A percentile compares a stretch with the other conserved stretches of the same genome.
phyloP scores from a whole-genome alignment of 164 flowering plant genomes.

The Akebia trifoliata region DNA sequence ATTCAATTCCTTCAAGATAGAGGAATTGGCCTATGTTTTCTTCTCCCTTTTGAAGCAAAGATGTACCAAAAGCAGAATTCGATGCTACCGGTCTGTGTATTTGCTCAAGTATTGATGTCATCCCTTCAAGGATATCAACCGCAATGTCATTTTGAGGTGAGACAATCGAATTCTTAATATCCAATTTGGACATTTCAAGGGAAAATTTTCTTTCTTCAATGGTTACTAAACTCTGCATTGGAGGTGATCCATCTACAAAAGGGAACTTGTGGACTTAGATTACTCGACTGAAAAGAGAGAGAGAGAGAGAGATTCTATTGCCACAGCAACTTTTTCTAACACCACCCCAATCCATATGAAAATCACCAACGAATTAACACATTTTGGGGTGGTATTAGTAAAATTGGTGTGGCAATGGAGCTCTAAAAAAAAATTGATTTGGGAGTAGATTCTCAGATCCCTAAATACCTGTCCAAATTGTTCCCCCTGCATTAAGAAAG shows the following conservation, averaged over 20 bases:
- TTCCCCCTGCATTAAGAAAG: slow-evolving; percentile 83
- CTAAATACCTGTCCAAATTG: slow-evolving; percentile 87
- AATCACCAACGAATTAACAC: too few relatives aligned
- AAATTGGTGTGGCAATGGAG: too few relatives aligned
- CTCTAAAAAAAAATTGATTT: background rate
- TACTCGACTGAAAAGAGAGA: background rate
- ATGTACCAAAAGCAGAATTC: slow-evolving; percentile 68
- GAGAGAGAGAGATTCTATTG: too few relatives aligned
- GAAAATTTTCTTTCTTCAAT: slow-evolving; percentile 51
- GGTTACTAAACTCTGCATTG: slow-evolving; percentile 48
- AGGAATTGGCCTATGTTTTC: slow-evolving; percentile 86
- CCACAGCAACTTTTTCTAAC: too few relatives aligned
- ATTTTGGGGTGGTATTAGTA: too few relatives aligned
- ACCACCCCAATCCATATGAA: too few relatives aligned
- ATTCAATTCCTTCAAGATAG: slow-evolving; percentile 82
- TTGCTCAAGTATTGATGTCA: slow-evolving; percentile 60
- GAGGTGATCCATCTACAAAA: slow-evolving; percentile 73
- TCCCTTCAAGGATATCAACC: slow-evolving; percentile 53
- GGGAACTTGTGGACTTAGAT: background rate
- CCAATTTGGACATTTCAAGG: slow-evolving; percentile 37
- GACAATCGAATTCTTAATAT: slow-evolving; percentile 10
- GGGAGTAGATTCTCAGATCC: background rate
- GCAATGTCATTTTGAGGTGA: slow-evolving; percentile 50
- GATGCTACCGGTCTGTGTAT: slow-evolving; percentile 40
- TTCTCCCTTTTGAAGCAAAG: slow-evolving; percentile 52